Base-by-base conservation (phyloP, 176 grass and related monocot genomes). In the Eleusine coracana region DNA sequence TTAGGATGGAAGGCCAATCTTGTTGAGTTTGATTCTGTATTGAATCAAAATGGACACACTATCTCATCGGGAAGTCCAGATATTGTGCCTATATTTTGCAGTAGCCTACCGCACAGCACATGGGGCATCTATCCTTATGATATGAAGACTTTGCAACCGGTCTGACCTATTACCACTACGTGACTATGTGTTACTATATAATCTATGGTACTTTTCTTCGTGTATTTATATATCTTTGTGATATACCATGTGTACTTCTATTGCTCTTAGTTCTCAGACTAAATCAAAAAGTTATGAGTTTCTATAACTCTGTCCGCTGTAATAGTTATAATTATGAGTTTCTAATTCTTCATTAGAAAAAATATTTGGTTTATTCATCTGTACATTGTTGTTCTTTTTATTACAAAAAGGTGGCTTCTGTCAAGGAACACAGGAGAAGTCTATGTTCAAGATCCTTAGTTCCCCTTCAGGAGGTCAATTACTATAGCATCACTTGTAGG, bases 21-120 rank as follows among this genome's bases (percentile, higher is more conserved):
- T 14, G 95, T 97, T 29, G 90, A 97, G 86, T 97, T 97, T 89
- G 95, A 97, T 89, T 97, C 95, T 6, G 90, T 97, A 75, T 97
- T 97, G 84, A 93, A 97, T 86, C 92, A 65, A 71, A 94, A 88
- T 71, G 75, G 86, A 9, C 90, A 97, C 41, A 97, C 88, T 34
- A 87, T 94, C 69, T 87, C 95, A 12, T 97, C 82, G 37, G 90
- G 92, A 23, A 97, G 95, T 87, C 95, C 92, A 66, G 92, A 97
- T 70, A 97, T 97, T 73, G 90, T 97, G 87, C 90, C 95, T 67
- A 94, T 94, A 87, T 97, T 97, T 82, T 97, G 95, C 63, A 89
- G 90, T 81, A 91, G 52, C 63, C 15, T 97, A 73, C 78, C 88
- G 77, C 92, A 92, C 66, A 89, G 88, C 74, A 97, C 95, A 31